Evolutionary conservation across 2,329 filamentous ascomycete genomes (phyloP), one percentile per base, ranked within the genome.

Genomic region (Lecanicillium sp.): DNA sequence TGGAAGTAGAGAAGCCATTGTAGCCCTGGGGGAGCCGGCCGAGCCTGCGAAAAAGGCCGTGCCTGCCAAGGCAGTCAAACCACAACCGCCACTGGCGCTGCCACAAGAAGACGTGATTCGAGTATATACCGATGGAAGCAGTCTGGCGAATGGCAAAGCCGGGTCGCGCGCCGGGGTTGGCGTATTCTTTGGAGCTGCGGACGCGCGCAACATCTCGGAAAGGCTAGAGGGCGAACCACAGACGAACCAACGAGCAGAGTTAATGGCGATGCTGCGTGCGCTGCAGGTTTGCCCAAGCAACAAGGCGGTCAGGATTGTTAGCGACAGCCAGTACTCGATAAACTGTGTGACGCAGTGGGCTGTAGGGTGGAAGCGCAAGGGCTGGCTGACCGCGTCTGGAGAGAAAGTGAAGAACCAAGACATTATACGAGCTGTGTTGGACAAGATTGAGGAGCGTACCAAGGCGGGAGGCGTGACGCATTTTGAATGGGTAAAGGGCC

Each of bases 201-300:
- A 83, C 52, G 45, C 62, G 19, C 69, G 78, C 46, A 81, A 80
- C 54, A 57, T 94, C 17, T 85, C 85, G 11, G 88, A 94, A 60
- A 78, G 80, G 4, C 73, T 95, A 3, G 62, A 70, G 37, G 87
- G 87, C 36, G 67, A 72, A 13, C 69, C 71, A 9, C 92, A 96
- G 62, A 96, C 92, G 1, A 98, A 98, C 57, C 87, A 96, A 59
- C 84, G 92, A 3, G 92, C 90, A n/a, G 92, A 98, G 64, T 69
- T 98, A 42, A 89, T 85, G 17, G 92, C 88, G 7, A 83, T 96
- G 45, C 68, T 85, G 20, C 83, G 89, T 41, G 89, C 89, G 1
- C 70, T 96, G 16, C 79, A 95, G 52, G 75, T 82, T 33, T 78
- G 81, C 2, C 80, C 85, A 1, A 62, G 74, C 13, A 70, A 80